Conservation (phyloP, 163 green algal genomes). For the Botryococcus braunii region DNA sequence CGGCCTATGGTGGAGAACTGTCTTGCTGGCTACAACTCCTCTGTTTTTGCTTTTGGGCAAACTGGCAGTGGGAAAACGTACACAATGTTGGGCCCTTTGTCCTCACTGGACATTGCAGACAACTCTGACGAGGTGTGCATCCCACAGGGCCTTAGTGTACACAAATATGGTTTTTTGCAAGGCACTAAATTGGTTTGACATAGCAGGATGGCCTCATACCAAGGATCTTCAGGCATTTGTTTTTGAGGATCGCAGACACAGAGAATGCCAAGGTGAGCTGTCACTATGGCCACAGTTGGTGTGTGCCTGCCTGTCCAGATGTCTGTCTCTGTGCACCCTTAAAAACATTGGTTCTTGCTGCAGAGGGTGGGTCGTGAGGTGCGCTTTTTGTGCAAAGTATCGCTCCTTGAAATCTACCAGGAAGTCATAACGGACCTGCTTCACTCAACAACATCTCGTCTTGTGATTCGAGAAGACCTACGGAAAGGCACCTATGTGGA, state of each 20-base stretch:
- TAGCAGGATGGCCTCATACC: conserved; percentile 60
- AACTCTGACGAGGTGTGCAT: no score
- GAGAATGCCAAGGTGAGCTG: conserved; percentile 20
- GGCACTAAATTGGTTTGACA: no score
- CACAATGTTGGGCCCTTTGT: conserved; percentile 24
- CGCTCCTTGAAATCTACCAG: conserved; percentile 86
- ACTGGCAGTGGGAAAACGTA: conserved; percentile 38
- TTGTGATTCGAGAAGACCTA: conserved; percentile 72
- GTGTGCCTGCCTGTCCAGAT: no score
- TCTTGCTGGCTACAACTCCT: conserved; percentile 69
- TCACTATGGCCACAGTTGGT: no score
- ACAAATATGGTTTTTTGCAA: no score
- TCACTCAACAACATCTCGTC: conserved; percentile 27
- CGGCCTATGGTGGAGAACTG: conserved; percentile 69
- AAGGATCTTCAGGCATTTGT: conserved; percentile 77
- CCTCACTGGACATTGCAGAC: no score
- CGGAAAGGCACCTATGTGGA: conserved; percentile 70
- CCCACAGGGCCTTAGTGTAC: no score
- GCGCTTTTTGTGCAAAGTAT: conserved; percentile 24
- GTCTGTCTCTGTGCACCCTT: no score
- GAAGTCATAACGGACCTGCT: conserved; percentile 90
- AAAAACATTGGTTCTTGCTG: neutral
- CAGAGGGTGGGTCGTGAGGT: conserved; percentile 7
- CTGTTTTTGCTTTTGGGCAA: conserved; percentile 41
- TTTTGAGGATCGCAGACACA: conserved; percentile 44